Base-by-base conservation (phyloP, 257 asterid species). In the Solanum ahanhuiri region DNA sequence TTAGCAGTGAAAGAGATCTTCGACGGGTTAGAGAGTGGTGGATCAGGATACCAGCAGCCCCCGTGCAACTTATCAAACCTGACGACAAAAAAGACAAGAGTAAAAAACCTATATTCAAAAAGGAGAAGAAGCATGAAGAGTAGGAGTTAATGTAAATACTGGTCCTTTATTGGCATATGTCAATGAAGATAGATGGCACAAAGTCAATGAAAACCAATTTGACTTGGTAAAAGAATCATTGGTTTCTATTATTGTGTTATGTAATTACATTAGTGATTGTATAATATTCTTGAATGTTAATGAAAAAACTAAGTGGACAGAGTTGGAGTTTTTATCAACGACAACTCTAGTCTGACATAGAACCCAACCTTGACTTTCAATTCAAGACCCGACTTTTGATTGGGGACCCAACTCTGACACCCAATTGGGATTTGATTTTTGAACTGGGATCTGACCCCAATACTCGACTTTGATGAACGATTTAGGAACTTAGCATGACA, bases 21-120 rank as follows among this genome's bases (percentile, higher is more conserved):
- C 89, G 98, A 87, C 93, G 98, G 63, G 81, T 89, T 30, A 94
- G 92, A 87, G 98, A 96, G 86, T 96, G 98, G 98, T 96, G 98
- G 98, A 87, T 76, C 69, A 91, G 97, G 89, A 93, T 96, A 81
- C 98, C 98, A 4, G 98, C 98, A 33, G 98, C 98, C 88, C 98
- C 98, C 1, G 96, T 96, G 71, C 91, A 91, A 86, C 93, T 95
- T 84, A 82, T 91, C 7, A 94, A 92, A 88, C 86, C 85, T 2
- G 96, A 94, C 58, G 95, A 93, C 90, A 96, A 93, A 87, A 94
- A 93, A 94, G 93, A 91, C 92, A 88, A 94, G 89, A 91, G 4
- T 33, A 45, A 37, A n/a, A 81, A 20, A 39, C 17, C 57, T 35
- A 31, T 67, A 67, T 30, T 28, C 18, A 67, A 25, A 23, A 28